These are phyloP conservation scores for Aspergillus fumigatus DNA, from an alignment of 2,329 filamentous ascomycete species.

Conservation along the genomic window DNA sequence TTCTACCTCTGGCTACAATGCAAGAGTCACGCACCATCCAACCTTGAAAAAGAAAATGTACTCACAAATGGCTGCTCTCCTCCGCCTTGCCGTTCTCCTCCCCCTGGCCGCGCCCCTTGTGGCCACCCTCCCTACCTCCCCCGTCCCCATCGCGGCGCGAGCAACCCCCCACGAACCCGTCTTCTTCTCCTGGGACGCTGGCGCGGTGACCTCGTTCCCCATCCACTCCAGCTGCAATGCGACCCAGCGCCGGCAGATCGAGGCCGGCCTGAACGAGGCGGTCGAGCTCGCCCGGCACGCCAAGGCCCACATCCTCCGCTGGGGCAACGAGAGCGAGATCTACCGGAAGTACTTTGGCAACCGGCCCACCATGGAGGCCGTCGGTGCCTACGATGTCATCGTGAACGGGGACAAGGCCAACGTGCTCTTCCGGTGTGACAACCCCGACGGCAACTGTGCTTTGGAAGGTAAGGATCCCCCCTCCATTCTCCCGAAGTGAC, in stretches of 20 bases:
- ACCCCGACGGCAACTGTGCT: slow-evolving; percentile 61
- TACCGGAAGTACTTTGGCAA: slow-evolving; percentile 65
- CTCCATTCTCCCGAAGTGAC: too few relatives aligned
- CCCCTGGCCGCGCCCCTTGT: neutral
- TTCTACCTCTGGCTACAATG: neutral
- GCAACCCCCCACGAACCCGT: slow-evolving; percentile 2
- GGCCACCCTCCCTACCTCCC: slow-evolving; percentile 6
- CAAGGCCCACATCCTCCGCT: slow-evolving; percentile 50
- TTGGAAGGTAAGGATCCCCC: slow-evolving; percentile 41
- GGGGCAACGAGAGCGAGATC: slow-evolving; percentile 54
- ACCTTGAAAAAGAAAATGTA: too few relatives aligned
- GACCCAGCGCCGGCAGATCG: slow-evolving; percentile 55
- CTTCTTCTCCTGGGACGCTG: slow-evolving; percentile 27
- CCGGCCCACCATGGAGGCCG: slow-evolving; percentile 51
- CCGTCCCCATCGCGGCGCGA: neutral
- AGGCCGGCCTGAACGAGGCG: slow-evolving; percentile 55
- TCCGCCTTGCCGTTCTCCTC: slow-evolving; percentile 6
- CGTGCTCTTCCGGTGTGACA: slow-evolving; percentile 63
- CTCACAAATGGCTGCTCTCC: neutral
- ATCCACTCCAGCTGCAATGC: slow-evolving; percentile 65
- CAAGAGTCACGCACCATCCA: neutral
- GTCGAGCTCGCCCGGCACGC: slow-evolving; percentile 57
- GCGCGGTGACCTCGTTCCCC: slow-evolving; percentile 39
- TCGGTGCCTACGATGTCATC: slow-evolving; percentile 61
- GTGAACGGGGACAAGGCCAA: slow-evolving; percentile 53